Evolutionary conservation across 2,329 filamentous ascomycete genomes (phyloP).

Genomic region (Annulohypoxylon truncatum): DNA sequence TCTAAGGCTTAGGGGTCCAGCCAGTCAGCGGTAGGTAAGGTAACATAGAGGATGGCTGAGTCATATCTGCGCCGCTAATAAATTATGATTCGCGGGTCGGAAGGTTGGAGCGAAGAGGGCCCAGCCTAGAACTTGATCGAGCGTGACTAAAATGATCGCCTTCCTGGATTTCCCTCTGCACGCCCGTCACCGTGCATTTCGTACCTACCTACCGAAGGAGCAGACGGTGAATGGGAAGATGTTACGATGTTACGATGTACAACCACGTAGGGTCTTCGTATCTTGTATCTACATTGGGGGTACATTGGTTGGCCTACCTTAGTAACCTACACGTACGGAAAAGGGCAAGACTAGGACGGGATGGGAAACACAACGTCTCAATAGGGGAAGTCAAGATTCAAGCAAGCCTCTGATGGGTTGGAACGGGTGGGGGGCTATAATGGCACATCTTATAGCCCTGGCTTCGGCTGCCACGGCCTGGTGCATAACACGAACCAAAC

Average conservation of each 20-base stretch:
- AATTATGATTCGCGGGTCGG: conserved; percentile 27
- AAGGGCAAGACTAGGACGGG: conserved; percentile 35
- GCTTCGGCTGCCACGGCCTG: conserved; percentile 46
- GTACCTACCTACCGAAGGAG: conserved; percentile 26
- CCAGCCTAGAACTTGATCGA: conserved; percentile 34
- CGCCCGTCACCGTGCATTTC: conserved; percentile 36
- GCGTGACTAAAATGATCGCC: conserved; percentile 38
- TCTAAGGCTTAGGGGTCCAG: conserved; percentile 29
- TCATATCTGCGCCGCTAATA: conserved; percentile 24
- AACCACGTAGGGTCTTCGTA: conserved; percentile 21
- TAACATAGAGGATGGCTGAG: conserved; percentile 31
- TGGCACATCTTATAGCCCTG: conserved; percentile 46
- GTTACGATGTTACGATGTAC: conserved; percentile 16
- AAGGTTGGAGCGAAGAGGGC: conserved; percentile 20
- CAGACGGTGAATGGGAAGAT: conserved; percentile 22
- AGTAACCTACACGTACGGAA: conserved; percentile 34
- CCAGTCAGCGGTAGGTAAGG: conserved; percentile 27
- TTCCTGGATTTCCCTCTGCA: conserved; percentile 37
- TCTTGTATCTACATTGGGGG: conserved; percentile 18
- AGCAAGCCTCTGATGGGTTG: conserved; percentile 23
- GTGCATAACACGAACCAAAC: conserved; percentile 49
- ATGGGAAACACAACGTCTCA: conserved; percentile 32
- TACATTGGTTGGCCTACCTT: conserved; percentile 25
- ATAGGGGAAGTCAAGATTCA: conserved; percentile 40
- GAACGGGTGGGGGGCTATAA: conserved; percentile 42